Evolutionary conservation across 495 filamentous ascomycete genomes (phyloP).

Genomic region (Talaromyces liani): DNA sequence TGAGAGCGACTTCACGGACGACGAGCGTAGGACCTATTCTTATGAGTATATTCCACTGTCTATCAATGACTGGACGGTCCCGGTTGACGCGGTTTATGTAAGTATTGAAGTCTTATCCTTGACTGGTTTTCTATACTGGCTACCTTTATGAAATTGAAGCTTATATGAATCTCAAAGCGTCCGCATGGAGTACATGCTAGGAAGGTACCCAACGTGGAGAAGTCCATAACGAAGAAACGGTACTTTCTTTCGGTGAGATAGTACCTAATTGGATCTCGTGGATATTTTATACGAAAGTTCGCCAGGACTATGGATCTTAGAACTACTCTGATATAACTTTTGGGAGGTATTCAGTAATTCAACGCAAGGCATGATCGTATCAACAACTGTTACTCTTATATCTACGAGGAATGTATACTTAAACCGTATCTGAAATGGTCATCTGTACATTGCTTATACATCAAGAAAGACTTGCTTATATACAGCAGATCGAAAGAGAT

Average conservation of each 20-base stretch:
- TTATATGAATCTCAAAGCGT: neutral
- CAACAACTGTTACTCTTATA: neutral
- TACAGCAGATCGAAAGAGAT: neutral
- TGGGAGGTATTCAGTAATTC: neutral
- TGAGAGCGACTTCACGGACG: neutral
- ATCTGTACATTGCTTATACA: neutral
- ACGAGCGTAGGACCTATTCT: conserved; percentile 4
- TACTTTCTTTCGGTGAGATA: conserved; percentile 4
- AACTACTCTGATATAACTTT: neutral
- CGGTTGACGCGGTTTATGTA: conserved; percentile 7
- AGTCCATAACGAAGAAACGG: conserved; percentile 4
- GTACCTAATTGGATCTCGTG: neutral
- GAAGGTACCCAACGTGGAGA: conserved; percentile 3
- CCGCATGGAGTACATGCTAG: conserved; percentile 7
- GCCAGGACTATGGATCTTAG: neutral
- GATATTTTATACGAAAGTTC: neutral
- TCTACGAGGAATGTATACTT: neutral
- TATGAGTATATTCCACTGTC: conserved; percentile 8
- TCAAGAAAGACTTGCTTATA: neutral
- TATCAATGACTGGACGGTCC: conserved; percentile 9
- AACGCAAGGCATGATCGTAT: neutral
- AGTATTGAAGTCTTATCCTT: neutral
- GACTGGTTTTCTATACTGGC: neutral
- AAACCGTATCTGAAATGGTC: neutral
- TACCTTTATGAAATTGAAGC: neutral